A percentile compares a stretch with the other conserved stretches of the same genome.
phyloP scores from a whole-genome alignment of 371 early-diverging fungal species.

The Blakeslea trispora region DNA sequence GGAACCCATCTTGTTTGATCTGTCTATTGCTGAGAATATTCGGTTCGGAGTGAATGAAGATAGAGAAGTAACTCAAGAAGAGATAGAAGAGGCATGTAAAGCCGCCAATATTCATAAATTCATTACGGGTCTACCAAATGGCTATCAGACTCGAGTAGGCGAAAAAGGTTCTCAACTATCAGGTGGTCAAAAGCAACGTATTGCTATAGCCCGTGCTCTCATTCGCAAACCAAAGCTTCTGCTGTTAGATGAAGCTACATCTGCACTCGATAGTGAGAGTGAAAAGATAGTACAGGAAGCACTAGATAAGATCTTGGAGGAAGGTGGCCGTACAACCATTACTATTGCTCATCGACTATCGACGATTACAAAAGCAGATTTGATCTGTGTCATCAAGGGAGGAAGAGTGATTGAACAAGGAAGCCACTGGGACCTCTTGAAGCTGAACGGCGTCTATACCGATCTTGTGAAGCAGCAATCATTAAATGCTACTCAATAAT shows the following conservation, averaged over 20 bases:
- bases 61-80: conserved; percentile 43
- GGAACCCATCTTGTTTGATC: conserved; percentile 86
- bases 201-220: conserved; percentile 69
- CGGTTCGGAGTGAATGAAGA: conserved; percentile 58
- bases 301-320: conserved; percentile 70
- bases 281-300: conserved; percentile 90
- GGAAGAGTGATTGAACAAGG: conserved; percentile 83
- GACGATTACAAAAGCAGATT: conserved; percentile 74
- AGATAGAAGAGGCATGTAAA: conserved; percentile 66
- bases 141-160: conserved; percentile 81
- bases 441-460: conserved; percentile 33
- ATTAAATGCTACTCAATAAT: neutral
- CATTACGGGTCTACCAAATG: conserved; percentile 63
- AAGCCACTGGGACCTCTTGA: conserved; percentile 71
- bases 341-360: conserved; percentile 75
- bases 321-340: conserved; percentile 62
- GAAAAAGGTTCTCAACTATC: conserved; percentile 72
- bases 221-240: conserved; percentile 88
- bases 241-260: conserved; percentile 96
- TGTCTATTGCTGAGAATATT: conserved; percentile 81
- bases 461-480: conserved; percentile 39
- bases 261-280: conserved; percentile 85
- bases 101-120: conserved; percentile 83
- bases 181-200: conserved; percentile 77
- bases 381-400: conserved; percentile 71